Conservation (phyloP, 768 basidiomycete species). For the Mrakia frigida region DNA sequence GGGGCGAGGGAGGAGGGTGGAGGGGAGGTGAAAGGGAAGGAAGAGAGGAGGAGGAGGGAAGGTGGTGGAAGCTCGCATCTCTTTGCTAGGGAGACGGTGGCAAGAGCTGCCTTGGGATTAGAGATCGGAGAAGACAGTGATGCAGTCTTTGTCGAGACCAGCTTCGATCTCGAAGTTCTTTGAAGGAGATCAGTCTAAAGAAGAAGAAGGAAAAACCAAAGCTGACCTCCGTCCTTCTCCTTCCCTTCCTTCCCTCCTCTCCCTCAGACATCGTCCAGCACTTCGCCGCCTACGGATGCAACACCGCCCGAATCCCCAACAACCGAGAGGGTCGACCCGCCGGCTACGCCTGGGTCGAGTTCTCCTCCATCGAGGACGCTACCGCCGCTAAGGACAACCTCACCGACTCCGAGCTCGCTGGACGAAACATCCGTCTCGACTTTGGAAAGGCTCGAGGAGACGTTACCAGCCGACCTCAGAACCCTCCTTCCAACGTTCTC, state of each 20-base stretch:
- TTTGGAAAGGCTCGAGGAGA: constrained; percentile 5
- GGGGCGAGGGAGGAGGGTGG: neutral
- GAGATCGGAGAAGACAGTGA: neutral
- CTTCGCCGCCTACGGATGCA: neutral
- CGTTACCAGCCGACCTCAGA: neutral
- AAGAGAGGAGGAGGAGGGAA: neutral
- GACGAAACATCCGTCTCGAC: neutral
- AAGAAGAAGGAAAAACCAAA: neutral
- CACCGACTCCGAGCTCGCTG: neutral
- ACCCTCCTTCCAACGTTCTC: constrained; percentile 14
- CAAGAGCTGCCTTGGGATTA: neutral
- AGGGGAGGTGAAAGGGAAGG: neutral
- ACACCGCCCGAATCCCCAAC: constrained; percentile 73
- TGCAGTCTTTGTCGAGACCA: neutral
- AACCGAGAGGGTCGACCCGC: constrained; percentile 87
- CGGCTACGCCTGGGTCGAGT: constrained; percentile 95
- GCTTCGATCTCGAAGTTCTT: neutral
- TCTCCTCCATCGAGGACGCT: constrained; percentile 70
- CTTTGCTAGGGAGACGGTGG: neutral
- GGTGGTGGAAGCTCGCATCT: neutral
- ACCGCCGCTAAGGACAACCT: constrained; percentile 7
- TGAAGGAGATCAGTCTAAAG: neutral
- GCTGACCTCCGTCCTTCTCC: neutral
- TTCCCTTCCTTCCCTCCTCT: neutral
- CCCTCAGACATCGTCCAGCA: neutral